Conservation (phyloP, 1,284 basidiomycete species). For the Rhodotorula sp. region DNA sequence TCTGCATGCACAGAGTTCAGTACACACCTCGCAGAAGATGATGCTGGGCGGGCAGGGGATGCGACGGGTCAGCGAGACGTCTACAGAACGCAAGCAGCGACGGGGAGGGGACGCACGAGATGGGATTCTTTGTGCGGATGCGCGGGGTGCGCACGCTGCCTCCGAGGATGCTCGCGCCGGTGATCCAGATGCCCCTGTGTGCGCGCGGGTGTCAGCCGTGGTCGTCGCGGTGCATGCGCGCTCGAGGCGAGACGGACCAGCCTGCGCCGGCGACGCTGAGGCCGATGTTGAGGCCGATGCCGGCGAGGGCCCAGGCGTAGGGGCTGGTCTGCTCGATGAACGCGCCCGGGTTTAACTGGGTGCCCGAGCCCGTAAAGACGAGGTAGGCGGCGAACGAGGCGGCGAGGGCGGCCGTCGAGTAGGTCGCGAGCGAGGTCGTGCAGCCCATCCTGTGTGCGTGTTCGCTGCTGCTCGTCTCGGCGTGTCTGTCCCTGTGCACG, state of each 20-base stretch:
- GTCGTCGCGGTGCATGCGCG: background rate
- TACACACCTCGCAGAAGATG: slow-evolving; percentile 87
- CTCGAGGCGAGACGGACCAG: slow-evolving; percentile 66
- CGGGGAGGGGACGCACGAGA: slow-evolving; percentile 64
- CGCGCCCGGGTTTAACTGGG: slow-evolving; percentile 78
- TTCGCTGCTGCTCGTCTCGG: too few species aligned
- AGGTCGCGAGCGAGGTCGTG: slow-evolving; percentile 15
- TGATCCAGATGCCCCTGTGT: slow-evolving; percentile 93
- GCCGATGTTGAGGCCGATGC: slow-evolving; percentile 91
- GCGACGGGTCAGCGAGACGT: too few species aligned
- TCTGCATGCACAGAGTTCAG: slow-evolving; percentile 49
- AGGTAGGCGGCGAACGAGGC: slow-evolving; percentile 27
- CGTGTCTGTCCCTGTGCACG: too few species aligned
- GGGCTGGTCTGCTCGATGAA: slow-evolving; percentile 93
- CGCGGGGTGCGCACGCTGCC: slow-evolving; percentile 92
- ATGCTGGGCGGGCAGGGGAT: too few species aligned
- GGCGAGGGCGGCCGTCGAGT: slow-evolving; percentile 15
- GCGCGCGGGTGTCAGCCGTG: background rate
- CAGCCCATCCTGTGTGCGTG: background rate
- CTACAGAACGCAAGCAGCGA: background rate
- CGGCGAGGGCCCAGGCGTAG: slow-evolving; percentile 86
- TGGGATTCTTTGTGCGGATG: slow-evolving; percentile 96
- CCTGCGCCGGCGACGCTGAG: slow-evolving; percentile 91
- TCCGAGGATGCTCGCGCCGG: slow-evolving; percentile 90
- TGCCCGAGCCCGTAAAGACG: slow-evolving; percentile 38